These are phyloP conservation scores for Boletus subluridellus DNA, from an alignment of 1,284 basidiomycete species.

Conservation along the genomic window DNA sequence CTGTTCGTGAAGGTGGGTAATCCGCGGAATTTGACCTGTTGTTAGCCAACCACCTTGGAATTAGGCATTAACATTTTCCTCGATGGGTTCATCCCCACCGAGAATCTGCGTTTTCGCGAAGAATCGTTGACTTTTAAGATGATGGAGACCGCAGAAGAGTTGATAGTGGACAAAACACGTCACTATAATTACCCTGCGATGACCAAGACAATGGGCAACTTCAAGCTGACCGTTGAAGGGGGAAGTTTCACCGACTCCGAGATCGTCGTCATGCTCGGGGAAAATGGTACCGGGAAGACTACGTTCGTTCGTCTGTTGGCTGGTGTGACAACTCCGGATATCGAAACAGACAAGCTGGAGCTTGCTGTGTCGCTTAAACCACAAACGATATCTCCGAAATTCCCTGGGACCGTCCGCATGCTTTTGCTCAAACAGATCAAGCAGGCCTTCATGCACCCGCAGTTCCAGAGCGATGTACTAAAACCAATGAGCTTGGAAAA, in stretches of 20 bases:
- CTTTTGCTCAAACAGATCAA: constrained; percentile 92
- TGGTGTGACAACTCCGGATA: constrained; percentile 78
- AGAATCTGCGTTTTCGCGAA: constrained; percentile 94
- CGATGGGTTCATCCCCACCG: constrained; percentile 96
- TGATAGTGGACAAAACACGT: constrained; percentile 77
- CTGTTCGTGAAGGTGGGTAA: constrained; percentile 85
- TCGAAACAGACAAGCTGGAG: constrained; percentile 74
- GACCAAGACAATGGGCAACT: constrained; percentile 90
- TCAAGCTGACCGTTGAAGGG: constrained; percentile 87
- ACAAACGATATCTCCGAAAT: constrained; percentile 93
- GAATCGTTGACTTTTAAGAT: constrained; percentile 95
- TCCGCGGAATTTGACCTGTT: not conserved
- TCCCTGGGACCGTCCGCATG: constrained; percentile 91
- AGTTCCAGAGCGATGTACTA: constrained; percentile 94
- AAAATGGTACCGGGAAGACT: constrained; percentile 98
- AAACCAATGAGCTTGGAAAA: constrained; percentile 94
- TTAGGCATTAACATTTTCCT: constrained; percentile 95
- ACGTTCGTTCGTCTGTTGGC: constrained; percentile 92
- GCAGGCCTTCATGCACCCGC: constrained; percentile 90
- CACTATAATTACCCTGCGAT: constrained; percentile 89
- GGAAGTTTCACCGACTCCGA: constrained; percentile 94
- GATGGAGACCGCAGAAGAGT: constrained; percentile 88
- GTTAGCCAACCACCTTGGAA: constrained; percentile 4
- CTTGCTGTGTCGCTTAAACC: constrained; percentile 90
- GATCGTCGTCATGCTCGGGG: constrained; percentile 95